Percentiles rank a stretch among this genome's conserved stretches.
Conservation (phyloP, 257 asterid genomes). For the Nicotiana noctiflora region DNA sequence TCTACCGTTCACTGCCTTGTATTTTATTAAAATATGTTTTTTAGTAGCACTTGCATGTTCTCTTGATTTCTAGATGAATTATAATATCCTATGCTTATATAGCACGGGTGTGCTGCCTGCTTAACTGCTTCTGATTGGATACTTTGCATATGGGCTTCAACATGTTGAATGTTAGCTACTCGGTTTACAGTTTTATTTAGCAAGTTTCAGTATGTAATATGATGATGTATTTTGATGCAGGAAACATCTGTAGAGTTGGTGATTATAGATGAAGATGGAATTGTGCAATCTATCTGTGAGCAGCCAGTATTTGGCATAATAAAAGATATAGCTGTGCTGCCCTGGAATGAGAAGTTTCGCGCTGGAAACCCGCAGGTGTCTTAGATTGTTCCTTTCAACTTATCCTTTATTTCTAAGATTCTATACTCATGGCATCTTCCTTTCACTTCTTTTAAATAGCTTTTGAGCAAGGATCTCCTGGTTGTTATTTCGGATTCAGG, state of each 20-base stretch:
- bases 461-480: slow-evolving; percentile 61
- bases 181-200: background rate
- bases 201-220: background rate
- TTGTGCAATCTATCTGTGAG: slow-evolving; percentile 71
- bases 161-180: background rate
- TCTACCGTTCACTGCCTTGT: background rate
- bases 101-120: background rate
- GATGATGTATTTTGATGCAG: slow-evolving; percentile 37
- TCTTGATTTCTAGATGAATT: background rate
- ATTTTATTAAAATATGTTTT: background rate
- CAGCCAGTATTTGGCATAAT: slow-evolving; percentile 91
- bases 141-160: background rate
- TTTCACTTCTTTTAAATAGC: slow-evolving; percentile 36
- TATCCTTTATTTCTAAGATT: background rate
- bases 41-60: background rate
- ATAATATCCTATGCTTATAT: background rate
- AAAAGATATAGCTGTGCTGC: slow-evolving; percentile 80
- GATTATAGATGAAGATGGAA: slow-evolving; percentile 71
- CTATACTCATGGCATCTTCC: background rate
- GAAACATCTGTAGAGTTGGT: slow-evolving; percentile 89
- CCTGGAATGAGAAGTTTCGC: slow-evolving; percentile 62
- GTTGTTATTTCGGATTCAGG: slow-evolving; percentile 94
- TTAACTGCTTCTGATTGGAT: background rate
- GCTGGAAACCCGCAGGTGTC: slow-evolving; percentile 65
- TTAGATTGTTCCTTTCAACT: slow-evolving; percentile 4